Evolutionary conservation across 2,329 filamentous ascomycete species (phyloP), one percentile per base, ranked within the genome.

Genomic region (Xylaria sp.): DNA sequence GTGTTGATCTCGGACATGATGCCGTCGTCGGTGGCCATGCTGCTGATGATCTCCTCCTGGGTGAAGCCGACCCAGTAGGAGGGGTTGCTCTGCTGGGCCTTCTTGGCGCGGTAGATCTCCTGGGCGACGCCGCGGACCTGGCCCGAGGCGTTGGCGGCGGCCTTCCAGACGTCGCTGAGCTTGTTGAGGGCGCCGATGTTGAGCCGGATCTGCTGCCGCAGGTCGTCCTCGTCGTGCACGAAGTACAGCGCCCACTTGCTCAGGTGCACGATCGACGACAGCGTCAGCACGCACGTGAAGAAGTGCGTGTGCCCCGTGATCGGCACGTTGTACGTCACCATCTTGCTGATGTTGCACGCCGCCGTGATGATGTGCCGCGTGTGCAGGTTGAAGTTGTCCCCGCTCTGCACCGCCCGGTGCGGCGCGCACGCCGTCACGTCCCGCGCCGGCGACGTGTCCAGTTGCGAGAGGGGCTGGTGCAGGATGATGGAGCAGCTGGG

Each of bases 101-200:
- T 85, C 75, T 83, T 84, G 41, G 75, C 73, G 16, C 75, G 77
- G 69, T 83, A 87, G 45, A 93, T 87, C 63, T 92, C 88, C 65
- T 89, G 84, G n/a, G 91, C 90, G 17, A 94, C 89, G 7, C 84
- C 84, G 62, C 86, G 86, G 16, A 96, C 87, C 70, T 94, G 90
- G 3, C 80, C 81, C 56, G 88, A 81, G 2, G 90, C 89, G 11
- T 81, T 82, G 41, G 78, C 79, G 1, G 90, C 89, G 29, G 91
- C 86, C 34, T 83, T 82, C 90, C 90, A 94, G 2, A 90, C 86
- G 16, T 77, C 75, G 39, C 84, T 85, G 7, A 93, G 76, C 38
- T 84, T 80, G 63, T 87, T 87, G 39, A 94, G 79, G 0, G 89
- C 88, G 16, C 88, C 90, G 52, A 89, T 91, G 58, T 91, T 92